These are phyloP conservation scores for Gnomoniopsis smithogilvyi DNA, from an alignment of 2,329 filamentous ascomycete genomes.

Conservation along the genomic window DNA sequence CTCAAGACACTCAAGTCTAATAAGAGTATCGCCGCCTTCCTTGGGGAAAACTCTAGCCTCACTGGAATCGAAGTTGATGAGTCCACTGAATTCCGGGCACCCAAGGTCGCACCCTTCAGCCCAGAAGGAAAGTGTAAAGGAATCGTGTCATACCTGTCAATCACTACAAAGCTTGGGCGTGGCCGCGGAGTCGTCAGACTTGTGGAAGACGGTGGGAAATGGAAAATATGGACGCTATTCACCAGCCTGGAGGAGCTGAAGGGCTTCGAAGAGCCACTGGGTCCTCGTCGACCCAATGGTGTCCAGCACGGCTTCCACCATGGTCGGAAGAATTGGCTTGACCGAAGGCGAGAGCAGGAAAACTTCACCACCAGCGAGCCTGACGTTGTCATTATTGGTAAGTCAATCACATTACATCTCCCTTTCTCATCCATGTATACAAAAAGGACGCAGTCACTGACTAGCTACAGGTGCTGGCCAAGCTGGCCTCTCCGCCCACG, in stretches of 20 bases:
- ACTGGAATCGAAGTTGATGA: constrained; percentile 43
- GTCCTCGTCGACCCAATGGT: constrained; percentile 48
- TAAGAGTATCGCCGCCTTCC: constrained; percentile 35
- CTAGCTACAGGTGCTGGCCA: constrained; percentile 47
- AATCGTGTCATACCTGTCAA: constrained; percentile 53
- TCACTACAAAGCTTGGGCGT: constrained; percentile 50
- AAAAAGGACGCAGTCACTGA: background rate
- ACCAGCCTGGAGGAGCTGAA: constrained; percentile 55
- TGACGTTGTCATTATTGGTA: constrained; percentile 54
- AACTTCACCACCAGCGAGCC: constrained; percentile 48
- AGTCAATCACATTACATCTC: constrained; percentile 8
- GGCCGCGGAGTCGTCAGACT: constrained; percentile 57
- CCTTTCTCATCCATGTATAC: background rate
- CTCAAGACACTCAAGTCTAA: constrained; percentile 48
- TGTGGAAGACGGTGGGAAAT: constrained; percentile 38
- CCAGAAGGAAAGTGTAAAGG: constrained; percentile 44
- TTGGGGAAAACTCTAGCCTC: constrained; percentile 37
- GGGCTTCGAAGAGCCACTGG: constrained; percentile 48
- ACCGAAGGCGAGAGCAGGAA: constrained; percentile 41
- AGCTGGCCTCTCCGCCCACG: constrained; percentile 48
- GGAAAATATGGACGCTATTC: constrained; percentile 64
- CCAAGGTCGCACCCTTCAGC: constrained; percentile 46
- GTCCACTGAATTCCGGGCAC: constrained; percentile 40
- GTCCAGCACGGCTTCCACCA: constrained; percentile 51
- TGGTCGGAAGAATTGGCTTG: constrained; percentile 57